Evolutionary conservation across 2,329 filamentous ascomycete species (phyloP).

Genomic region (Trichophyton schoenleinii): DNA sequence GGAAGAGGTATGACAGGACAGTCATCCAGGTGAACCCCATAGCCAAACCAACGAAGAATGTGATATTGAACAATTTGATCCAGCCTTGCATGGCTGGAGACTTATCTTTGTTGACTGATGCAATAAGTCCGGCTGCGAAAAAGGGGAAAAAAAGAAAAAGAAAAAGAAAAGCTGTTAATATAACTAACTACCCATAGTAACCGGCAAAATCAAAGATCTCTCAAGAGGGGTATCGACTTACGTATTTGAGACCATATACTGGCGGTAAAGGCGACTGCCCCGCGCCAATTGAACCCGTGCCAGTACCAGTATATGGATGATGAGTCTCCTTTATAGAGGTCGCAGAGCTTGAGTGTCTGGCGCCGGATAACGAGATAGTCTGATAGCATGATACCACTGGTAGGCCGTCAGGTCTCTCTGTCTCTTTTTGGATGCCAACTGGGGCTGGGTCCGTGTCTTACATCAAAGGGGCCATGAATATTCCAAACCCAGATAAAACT

Average conservation of each 20-base stretch:
- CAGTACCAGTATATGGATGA: conserved; percentile 33
- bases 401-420: neutral
- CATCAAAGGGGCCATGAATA: conserved; percentile 35
- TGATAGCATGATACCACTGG: conserved; percentile 21
- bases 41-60: conserved; percentile 30
- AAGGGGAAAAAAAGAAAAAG: too few relatives aligned
- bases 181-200: too few relatives aligned
- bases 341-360: conserved; percentile 30
- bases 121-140: conserved; percentile 25
- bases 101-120: conserved; percentile 19
- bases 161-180: too few relatives aligned
- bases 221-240: neutral
- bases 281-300: conserved; percentile 35
- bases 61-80: conserved; percentile 32
- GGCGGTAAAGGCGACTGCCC: conserved; percentile 17
- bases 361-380: conserved; percentile 26
- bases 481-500: conserved; percentile 34
- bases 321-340: conserved; percentile 30
- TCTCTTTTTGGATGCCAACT: neutral
- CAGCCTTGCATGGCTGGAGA: conserved; percentile 19
- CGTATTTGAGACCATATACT: conserved; percentile 7
- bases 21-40: conserved; percentile 27
- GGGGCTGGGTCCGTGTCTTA: neutral
- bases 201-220: neutral
- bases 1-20: conserved; percentile 21